These are phyloP conservation scores for Beta corolliflora DNA, from an alignment of 179 eudicot species.

Conservation along the genomic window DNA sequence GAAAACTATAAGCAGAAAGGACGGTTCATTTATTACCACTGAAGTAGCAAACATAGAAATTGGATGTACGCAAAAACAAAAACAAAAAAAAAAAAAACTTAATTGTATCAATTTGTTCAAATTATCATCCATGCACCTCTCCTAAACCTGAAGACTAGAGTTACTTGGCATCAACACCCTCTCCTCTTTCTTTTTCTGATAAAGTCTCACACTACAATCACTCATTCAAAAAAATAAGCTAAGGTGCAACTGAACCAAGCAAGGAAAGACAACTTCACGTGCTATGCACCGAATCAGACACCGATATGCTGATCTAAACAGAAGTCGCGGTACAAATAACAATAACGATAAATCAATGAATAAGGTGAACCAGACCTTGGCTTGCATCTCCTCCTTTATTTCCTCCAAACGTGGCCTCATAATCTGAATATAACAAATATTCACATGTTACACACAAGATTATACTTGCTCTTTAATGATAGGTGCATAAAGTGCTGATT, in stretches of 20 bases:
- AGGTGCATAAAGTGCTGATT: neutral
- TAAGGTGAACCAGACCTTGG: constrained; percentile 47
- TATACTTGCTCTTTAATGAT: neutral
- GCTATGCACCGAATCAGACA: neutral
- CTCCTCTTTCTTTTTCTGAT: neutral
- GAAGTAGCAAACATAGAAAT: neutral
- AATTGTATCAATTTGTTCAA: neutral
- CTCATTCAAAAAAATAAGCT: neutral
- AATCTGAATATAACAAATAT: constrained; percentile 50
- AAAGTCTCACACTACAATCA: neutral
- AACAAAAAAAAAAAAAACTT: neutral
- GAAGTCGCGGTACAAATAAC: neutral
- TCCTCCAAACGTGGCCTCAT: constrained; percentile 83
- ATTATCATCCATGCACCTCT: neutral
- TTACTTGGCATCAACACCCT: neutral
- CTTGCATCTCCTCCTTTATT: constrained; percentile 72
- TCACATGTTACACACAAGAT: constrained; percentile 2
- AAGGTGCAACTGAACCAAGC: neutral
- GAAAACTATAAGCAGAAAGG: neutral
- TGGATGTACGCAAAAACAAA: neutral
- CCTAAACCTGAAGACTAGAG: neutral
- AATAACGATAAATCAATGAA: neutral
- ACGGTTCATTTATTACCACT: neutral
- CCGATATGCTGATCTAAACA: neutral
- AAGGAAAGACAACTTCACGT: neutral